Conservation (phyloP, 2,329 filamentous ascomycete genomes). For the Calonectria hawksworthii region DNA sequence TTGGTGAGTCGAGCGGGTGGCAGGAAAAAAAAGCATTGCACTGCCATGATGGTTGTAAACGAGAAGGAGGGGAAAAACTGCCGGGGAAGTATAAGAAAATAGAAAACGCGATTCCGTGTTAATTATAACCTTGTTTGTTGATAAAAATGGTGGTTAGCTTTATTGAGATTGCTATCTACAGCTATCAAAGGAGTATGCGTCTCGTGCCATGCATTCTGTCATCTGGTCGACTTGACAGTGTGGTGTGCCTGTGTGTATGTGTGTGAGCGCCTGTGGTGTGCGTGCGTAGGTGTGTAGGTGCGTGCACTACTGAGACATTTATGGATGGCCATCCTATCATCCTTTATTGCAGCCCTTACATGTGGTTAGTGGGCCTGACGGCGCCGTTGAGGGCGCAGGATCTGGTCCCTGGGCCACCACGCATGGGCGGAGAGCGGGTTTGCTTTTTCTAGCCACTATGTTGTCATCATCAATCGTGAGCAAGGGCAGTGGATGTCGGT, state of each 20-base stretch:
- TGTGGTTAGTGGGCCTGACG: background rate
- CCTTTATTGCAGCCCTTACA: background rate
- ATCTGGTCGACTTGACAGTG: background rate
- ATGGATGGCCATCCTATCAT: background rate
- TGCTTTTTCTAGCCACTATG: background rate
- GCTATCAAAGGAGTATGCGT: background rate
- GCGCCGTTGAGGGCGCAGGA: conserved; percentile 5
- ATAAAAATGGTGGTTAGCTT: no score
- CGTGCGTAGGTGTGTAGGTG: background rate
- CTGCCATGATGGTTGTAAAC: background rate
- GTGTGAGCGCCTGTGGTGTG: background rate
- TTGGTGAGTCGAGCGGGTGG: background rate
- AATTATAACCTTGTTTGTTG: background rate
- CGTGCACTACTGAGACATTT: conserved; percentile 12
- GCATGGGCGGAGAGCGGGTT: background rate
- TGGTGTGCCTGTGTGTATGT: background rate
- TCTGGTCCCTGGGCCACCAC: conserved; percentile 2
- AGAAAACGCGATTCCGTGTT: background rate
- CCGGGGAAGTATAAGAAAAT: background rate
- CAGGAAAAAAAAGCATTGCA: no score
- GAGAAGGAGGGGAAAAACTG: background rate
- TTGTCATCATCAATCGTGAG: background rate
- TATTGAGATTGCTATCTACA: background rate
- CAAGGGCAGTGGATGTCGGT: background rate
- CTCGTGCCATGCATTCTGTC: background rate